These are phyloP conservation scores for Phytophthora constricta DNA, from an alignment of 352 stramenopile genomes.

Conservation along the genomic window DNA sequence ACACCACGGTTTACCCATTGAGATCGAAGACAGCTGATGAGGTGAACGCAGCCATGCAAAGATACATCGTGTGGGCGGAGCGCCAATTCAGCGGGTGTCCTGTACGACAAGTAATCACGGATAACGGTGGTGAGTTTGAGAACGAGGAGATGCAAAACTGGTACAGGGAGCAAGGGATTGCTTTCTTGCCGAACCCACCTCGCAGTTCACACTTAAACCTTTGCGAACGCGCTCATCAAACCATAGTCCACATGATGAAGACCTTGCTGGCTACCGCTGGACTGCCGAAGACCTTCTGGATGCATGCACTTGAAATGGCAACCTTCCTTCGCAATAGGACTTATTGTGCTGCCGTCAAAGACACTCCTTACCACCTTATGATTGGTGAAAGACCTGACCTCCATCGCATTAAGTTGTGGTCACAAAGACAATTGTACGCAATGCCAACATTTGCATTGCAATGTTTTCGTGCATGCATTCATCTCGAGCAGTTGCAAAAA, in stretches of 20 bases:
- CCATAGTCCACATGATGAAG: constrained; percentile 5
- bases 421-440: too few species aligned
- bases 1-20: constrained; percentile 14
- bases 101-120: constrained; percentile 7
- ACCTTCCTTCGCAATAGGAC: background rate
- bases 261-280: constrained; percentile 2
- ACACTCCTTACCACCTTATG: constrained; percentile 3
- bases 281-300: background rate
- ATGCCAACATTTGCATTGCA: too few species aligned
- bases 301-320: background rate
- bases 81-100: background rate
- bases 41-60: constrained; percentile 6
- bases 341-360: background rate
- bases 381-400: background rate
- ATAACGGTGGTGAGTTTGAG: constrained; percentile 16
- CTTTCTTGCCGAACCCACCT: constrained; percentile 1
- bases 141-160: constrained; percentile 12
- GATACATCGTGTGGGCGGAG: constrained; percentile 6
- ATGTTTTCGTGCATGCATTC: too few species aligned
- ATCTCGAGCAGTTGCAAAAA: too few species aligned
- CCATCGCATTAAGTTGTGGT: constrained; percentile 7
- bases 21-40: background rate
- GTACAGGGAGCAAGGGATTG: constrained; percentile 9
- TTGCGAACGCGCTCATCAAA: constrained; percentile 9
- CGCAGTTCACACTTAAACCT: constrained; percentile 19